Evolutionary conservation across 75 land plant species (phyloP), one percentile per base, ranked within the genome.

Genomic region (Larix kaempferi): DNA sequence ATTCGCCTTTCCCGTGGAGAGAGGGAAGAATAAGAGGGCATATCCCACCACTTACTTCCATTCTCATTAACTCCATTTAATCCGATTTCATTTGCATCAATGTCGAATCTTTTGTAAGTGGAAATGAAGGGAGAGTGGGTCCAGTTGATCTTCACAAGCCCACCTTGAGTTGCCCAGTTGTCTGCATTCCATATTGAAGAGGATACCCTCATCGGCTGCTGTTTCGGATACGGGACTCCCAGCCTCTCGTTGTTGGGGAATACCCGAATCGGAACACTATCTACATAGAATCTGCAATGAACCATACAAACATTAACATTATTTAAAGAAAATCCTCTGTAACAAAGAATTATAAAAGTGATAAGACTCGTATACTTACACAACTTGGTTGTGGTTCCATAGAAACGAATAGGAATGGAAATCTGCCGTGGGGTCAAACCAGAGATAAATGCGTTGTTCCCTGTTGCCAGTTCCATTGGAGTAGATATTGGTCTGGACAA

Each of bases 401-500:
- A 82, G 71, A 54, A 86, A 41, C 22, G 87, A 82, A 69, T 86
- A 86, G n/a, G 81, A 56, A 29, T 86, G 87, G 84, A 86, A 82
- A 29, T 82, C 84, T 19, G 62, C 54, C 8, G 87, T 82, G 5
- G 87, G 87, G 56, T 86, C 87, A 62, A 86, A 86, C 87, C 84
- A 86, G 72, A 86, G 87, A 71, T 82, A 76, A 52, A 82, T 64
- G 27, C 84, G 64, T 41, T 86, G 87, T 71, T 86, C 87, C 60
- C 87, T 76, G 66, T 86, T 86, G 21, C 87, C 87, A 16, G 82
- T 79, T 25, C 87, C 87, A 60, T 86, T 82, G 22, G 82, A 73
- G 76, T 82, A 86, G 71, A 86, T 59, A 60, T 86, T 86, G 10
- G 87, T 86, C 77, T 86, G 87, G 2, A 86, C 84, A 16, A 82